phyloP scores from a whole-genome alignment of 2,329 filamentous ascomycete species.

The Venturia asperata region DNA sequence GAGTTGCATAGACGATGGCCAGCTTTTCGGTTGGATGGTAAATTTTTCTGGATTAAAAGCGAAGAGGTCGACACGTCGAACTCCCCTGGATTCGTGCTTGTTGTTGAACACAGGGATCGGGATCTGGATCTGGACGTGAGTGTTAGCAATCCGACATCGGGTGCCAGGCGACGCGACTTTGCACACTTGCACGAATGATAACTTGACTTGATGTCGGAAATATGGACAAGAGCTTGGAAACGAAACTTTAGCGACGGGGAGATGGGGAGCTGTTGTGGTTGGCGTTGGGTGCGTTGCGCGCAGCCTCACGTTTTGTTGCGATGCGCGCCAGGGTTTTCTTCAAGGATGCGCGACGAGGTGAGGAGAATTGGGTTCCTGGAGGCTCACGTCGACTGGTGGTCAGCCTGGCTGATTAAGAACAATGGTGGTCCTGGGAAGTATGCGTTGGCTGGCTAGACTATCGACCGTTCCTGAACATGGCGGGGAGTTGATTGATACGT shows the following conservation, averaged over 20 bases:
- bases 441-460: slow-evolving; percentile 8
- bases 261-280: not conserved
- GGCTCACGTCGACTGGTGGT: not conserved
- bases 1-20: slow-evolving; percentile 55
- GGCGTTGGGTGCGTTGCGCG: not conserved
- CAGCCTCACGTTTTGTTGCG: slow-evolving; percentile 15
- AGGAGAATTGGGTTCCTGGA: slow-evolving; percentile 14
- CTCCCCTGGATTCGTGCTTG: not conserved
- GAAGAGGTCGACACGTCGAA: slow-evolving; percentile 9
- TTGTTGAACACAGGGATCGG: not conserved
- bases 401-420: slow-evolving; percentile 8
- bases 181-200: not conserved
- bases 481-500: slow-evolving; percentile 17
- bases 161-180: too few relatives aligned
- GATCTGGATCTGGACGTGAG: not conserved
- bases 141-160: not conserved
- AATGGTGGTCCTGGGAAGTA: slow-evolving; percentile 9
- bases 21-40: slow-evolving; percentile 46
- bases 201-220: not conserved
- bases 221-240: slow-evolving; percentile 1
- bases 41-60: not conserved
- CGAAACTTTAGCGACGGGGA: not conserved
- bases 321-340: slow-evolving; percentile 13
- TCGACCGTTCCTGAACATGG: slow-evolving; percentile 4
- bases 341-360: slow-evolving; percentile 11